Evolutionary conservation across 768 basidiomycete species (phyloP).

Genomic region (Leccinellum luteum): DNA sequence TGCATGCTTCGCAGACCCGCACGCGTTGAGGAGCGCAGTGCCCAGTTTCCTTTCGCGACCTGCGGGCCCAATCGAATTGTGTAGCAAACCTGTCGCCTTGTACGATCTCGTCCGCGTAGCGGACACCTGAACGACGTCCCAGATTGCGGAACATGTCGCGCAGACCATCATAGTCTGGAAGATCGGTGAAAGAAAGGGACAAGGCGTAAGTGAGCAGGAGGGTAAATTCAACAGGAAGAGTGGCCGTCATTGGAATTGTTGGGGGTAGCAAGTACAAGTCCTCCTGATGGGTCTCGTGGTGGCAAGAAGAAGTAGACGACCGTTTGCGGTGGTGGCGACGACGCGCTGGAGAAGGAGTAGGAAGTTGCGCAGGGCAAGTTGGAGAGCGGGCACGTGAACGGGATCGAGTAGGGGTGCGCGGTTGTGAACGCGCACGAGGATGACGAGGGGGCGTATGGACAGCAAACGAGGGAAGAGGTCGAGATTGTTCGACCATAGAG

Average conservation of each 20-base stretch:
- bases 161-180: slow-evolving; percentile 85
- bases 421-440: slow-evolving; percentile 16
- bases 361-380: not conserved
- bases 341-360: slow-evolving; percentile 21
- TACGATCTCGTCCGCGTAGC: slow-evolving; percentile 28
- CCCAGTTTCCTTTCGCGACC: slow-evolving; percentile 27
- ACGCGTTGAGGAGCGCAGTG: slow-evolving; percentile 26
- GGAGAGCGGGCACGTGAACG: slow-evolving; percentile 10
- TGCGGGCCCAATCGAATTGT: slow-evolving; percentile 47
- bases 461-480: slow-evolving; percentile 6
- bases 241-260: slow-evolving; percentile 61
- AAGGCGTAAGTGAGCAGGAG: slow-evolving; percentile 77
- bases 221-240: slow-evolving; percentile 79
- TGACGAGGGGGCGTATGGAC: slow-evolving; percentile 9
- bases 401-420: slow-evolving; percentile 16
- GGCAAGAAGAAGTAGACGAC: slow-evolving; percentile 20
- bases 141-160: slow-evolving; percentile 67
- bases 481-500: slow-evolving; percentile 19
- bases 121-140: slow-evolving; percentile 51
- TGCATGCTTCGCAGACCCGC: slow-evolving; percentile 34
- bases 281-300: slow-evolving; percentile 14
- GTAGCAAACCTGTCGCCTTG: slow-evolving; percentile 19
- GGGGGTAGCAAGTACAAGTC: slow-evolving; percentile 7
- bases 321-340: slow-evolving; percentile 16
- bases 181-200: slow-evolving; percentile 81